Percentiles rank a stretch among this genome's conserved stretches.
These are phyloP conservation scores for Dentipellis sp. DNA, from an alignment of 768 basidiomycete species.

Conservation along the genomic window DNA sequence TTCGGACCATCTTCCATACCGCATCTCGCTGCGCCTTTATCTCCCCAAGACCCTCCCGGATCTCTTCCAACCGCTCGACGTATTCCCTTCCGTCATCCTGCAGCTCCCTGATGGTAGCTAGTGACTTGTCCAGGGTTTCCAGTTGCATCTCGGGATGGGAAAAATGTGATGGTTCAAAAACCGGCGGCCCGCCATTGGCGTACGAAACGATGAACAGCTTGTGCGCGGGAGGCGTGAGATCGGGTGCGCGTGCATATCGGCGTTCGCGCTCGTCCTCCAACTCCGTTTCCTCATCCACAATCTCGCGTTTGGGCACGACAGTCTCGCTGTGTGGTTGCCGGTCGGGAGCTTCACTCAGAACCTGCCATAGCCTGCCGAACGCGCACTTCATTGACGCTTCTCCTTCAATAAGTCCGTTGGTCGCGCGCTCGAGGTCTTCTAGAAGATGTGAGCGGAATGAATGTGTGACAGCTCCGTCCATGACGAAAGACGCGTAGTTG, in stretches of 20 bases:
- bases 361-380: conserved; percentile 75
- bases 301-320: conserved; percentile 58
- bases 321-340: conserved; percentile 24
- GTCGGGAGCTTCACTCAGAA: conserved; percentile 63
- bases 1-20: conserved; percentile 72
- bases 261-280: conserved; percentile 29
- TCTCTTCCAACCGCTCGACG: conserved; percentile 75
- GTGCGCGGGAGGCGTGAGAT: conserved; percentile 54
- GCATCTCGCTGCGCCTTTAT: conserved; percentile 59
- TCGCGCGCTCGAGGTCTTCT: conserved; percentile 74
- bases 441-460: conserved; percentile 73
- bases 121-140: conserved; percentile 64
- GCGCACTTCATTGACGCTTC: conserved; percentile 67
- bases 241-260: conserved; percentile 51
- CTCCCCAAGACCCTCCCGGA: conserved; percentile 72
- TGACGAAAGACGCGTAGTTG: conserved; percentile 75
- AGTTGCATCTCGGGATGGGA: conserved; percentile 56
- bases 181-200: conserved; percentile 34
- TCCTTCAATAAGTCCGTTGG: conserved; percentile 78
- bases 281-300: conserved; percentile 37
- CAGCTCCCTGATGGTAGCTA: conserved; percentile 66
- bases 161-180: conserved; percentile 55
- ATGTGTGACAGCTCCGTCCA: conserved; percentile 78
- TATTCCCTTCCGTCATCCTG: conserved; percentile 86
- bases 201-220: conserved; percentile 56